phyloP scores from a whole-genome alignment of 768 basidiomycete species.

The Tephrocybe sp. region DNA sequence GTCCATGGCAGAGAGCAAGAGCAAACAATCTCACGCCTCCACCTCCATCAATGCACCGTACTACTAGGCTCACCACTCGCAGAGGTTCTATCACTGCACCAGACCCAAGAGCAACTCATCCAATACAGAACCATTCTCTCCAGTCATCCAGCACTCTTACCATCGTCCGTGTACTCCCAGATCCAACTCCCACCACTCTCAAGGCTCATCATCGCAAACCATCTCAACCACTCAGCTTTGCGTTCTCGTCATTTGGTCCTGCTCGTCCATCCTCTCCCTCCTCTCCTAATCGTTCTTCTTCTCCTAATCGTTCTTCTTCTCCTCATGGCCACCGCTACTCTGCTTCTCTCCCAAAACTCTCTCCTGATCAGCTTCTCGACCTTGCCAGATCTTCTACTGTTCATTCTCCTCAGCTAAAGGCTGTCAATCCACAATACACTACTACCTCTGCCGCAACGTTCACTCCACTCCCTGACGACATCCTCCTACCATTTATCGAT shows the following conservation, averaged over 20 bases:
- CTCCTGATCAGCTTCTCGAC: slow-evolving; percentile 73
- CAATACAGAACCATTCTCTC: slow-evolving; percentile 50
- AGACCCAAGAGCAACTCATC: slow-evolving; percentile 64
- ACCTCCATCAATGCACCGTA: background rate
- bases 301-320: slow-evolving; percentile 41
- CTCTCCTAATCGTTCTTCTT: slow-evolving; percentile 39
- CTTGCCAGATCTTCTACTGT: slow-evolving; percentile 62
- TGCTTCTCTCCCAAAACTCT: slow-evolving; percentile 43
- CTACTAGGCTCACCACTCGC: slow-evolving; percentile 41
- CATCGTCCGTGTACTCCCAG: slow-evolving; percentile 62
- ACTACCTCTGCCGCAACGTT: slow-evolving; percentile 53
- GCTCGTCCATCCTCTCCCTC: slow-evolving; percentile 28
- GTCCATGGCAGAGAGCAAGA: slow-evolving; percentile 34
- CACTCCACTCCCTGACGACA: slow-evolving; percentile 71
- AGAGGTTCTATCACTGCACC: slow-evolving; percentile 67
- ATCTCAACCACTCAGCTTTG: slow-evolving; percentile 42
- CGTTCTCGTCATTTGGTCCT: slow-evolving; percentile 57
- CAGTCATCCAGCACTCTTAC: slow-evolving; percentile 64
- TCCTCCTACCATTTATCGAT: slow-evolving; percentile 85
- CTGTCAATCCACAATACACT: slow-evolving; percentile 11
- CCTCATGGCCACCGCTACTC: slow-evolving; percentile 41
- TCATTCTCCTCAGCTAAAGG: too few relatives aligned
- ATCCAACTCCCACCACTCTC: slow-evolving; percentile 17
- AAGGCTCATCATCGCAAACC: slow-evolving; percentile 18
- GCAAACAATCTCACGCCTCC: slow-evolving; percentile 12